phyloP scores from a whole-genome alignment of 192 early-diverging fungal genomes.

The Phycomyces nitens region DNA sequence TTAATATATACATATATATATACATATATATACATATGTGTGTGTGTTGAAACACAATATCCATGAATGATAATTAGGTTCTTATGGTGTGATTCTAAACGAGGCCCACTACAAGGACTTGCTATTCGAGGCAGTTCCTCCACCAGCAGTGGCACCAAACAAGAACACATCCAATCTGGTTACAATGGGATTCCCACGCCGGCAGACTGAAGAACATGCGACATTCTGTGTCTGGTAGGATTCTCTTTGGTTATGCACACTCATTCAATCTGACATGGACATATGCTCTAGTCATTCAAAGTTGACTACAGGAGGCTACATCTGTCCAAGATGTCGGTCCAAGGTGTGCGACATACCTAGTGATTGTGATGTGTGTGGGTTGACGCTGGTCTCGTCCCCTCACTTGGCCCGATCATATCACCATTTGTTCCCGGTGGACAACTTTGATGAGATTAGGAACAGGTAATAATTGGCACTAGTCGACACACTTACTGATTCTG shows the following conservation, averaged over 20 bases:
- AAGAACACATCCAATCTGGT: constrained; percentile 68
- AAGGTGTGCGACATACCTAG: constrained; percentile 87
- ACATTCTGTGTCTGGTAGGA: constrained; percentile 78
- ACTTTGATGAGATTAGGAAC: constrained; percentile 67
- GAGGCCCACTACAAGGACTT: constrained; percentile 81
- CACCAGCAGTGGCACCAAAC: constrained; percentile 66
- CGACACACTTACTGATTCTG: no score
- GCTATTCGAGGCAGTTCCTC: constrained; percentile 81
- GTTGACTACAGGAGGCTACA: constrained; percentile 68
- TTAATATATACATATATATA: not conserved
- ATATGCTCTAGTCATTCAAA: constrained; percentile 56
- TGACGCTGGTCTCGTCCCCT: constrained; percentile 87
- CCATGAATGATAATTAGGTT: constrained; percentile 57
- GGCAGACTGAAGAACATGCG: constrained; percentile 44
- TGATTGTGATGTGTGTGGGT: constrained; percentile 86
- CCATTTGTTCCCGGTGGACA: constrained; percentile 90
- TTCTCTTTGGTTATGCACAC: not conserved
- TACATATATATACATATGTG: not conserved
- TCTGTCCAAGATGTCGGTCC: constrained; percentile 80
- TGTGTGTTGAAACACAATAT: no score
- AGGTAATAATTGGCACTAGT: constrained; percentile 2
- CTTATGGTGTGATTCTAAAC: constrained; percentile 79
- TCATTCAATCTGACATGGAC: constrained; percentile 4
- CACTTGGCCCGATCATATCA: constrained; percentile 91
- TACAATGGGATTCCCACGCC: constrained; percentile 89